phyloP scores from a whole-genome alignment of 2,329 filamentous ascomycete species.

The Colletotrichum sp. region DNA sequence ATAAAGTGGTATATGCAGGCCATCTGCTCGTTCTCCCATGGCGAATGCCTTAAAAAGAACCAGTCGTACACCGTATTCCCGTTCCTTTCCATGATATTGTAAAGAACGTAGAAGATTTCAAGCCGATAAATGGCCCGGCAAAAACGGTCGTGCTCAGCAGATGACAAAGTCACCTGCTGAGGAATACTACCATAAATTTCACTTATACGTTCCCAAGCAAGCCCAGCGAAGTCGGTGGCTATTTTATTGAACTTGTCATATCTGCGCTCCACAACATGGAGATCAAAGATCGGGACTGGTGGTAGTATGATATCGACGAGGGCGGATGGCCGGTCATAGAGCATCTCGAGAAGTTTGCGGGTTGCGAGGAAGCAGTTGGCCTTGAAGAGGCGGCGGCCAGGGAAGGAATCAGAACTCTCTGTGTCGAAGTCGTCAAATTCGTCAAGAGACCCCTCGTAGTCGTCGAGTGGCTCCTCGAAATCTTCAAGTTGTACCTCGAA shows the following conservation, averaged over 20 bases:
- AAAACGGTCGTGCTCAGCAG: not conserved
- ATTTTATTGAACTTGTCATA: rapidly evolving
- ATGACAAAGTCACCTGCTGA: not conserved
- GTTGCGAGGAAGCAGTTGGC: rapidly evolving
- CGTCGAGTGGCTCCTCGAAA: too few relatives aligned
- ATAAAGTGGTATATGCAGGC: rapidly evolving
- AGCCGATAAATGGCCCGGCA: not conserved
- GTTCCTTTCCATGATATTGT: too few relatives aligned
- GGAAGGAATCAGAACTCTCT: too few relatives aligned
- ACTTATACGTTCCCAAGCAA: not conserved
- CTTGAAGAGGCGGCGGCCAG: too few relatives aligned
- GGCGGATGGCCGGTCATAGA: rapidly evolving
- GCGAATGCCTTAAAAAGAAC: not conserved
- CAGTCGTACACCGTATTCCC: too few relatives aligned
- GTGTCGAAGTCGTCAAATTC: too few relatives aligned
- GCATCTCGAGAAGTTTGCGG: not conserved
- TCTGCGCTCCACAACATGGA: not conserved
- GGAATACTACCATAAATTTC: rapidly evolving
- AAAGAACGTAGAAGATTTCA: not conserved
- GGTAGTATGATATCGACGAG: not conserved
- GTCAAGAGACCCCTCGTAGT: rapidly evolving
- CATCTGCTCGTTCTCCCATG: not conserved
- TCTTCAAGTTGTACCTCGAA: too few relatives aligned
- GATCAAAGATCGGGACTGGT: not conserved
- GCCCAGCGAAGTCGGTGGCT: not conserved